A percentile compares a stretch with the other conserved stretches of the same genome.
phyloP scores from a whole-genome alignment of 257 asterid species.

The Paulownia fortunei region DNA sequence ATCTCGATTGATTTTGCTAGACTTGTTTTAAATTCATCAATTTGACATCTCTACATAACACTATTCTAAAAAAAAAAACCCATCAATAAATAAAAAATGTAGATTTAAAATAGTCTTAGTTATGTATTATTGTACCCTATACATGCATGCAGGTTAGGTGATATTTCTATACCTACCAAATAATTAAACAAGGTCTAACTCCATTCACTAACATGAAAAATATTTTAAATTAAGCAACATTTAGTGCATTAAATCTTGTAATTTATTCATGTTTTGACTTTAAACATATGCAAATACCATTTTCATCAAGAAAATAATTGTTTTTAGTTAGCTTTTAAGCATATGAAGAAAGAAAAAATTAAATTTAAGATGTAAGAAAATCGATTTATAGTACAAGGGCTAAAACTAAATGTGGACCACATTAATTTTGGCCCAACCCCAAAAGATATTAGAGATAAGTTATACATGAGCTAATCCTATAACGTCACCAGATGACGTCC shows the following conservation, averaged over 20 bases:
- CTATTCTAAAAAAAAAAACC: no score
- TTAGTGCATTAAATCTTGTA: not conserved
- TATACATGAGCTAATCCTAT: not conserved
- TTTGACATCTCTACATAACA: no score
- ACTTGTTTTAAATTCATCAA: no score
- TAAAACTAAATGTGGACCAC: not conserved
- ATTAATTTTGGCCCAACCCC: not conserved
- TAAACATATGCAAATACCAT: not conserved
- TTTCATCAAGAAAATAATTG: no score
- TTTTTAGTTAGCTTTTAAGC: not conserved
- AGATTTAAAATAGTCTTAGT: not conserved
- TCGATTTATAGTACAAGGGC: not conserved
- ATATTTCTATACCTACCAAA: conserved; percentile 19
- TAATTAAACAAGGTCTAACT: conserved; percentile 21
- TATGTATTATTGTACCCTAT: not conserved
- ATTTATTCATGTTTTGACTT: conserved; percentile 8
- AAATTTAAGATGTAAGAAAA: not conserved
- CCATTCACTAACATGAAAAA: not conserved
- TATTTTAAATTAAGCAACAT: conserved; percentile 3
- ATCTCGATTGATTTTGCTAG: no score
- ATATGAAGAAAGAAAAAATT: not conserved
- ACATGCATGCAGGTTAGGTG: conserved; percentile 13
- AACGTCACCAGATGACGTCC: conserved; percentile 16
- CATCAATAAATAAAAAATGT: not conserved
- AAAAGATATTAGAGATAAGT: not conserved